A percentile compares a stretch with the other conserved stretches of the same genome.
Evolutionary conservation across 2,329 filamentous ascomycete genomes (phyloP).

Genomic region (Fusarium sp.): DNA sequence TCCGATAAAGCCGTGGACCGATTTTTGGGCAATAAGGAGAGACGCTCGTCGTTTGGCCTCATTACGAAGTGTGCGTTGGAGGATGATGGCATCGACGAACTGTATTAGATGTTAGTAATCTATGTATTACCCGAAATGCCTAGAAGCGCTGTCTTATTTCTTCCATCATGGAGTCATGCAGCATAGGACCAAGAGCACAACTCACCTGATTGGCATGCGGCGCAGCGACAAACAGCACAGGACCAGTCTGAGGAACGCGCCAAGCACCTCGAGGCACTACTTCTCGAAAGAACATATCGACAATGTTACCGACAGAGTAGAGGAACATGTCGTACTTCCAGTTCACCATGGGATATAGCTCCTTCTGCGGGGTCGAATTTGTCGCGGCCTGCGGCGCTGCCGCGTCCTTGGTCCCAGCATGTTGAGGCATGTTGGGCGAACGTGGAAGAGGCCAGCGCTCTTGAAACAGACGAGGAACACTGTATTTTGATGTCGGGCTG

Average conservation of each 20-base stretch:
- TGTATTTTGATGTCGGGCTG: constrained; percentile 6
- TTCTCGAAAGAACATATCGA: constrained; percentile 98
- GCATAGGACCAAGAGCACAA: constrained; percentile 17
- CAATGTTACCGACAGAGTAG: constrained; percentile 82
- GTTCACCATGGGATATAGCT: constrained; percentile 76
- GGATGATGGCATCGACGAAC: constrained; percentile 95
- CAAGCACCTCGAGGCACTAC: constrained; percentile 95
- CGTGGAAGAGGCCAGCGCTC: constrained; percentile 26
- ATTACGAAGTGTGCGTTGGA: constrained; percentile 89
- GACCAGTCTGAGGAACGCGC: constrained; percentile 90
- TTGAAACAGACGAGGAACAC: constrained; percentile 1
- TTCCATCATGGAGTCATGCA: not conserved
- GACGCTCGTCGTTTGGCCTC: constrained; percentile 91
- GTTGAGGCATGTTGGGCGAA: constrained; percentile 37
- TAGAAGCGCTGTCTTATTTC: not conserved
- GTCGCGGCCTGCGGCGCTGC: constrained; percentile 45
- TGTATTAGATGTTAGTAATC: constrained; percentile 54
- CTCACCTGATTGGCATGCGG: constrained; percentile 94
- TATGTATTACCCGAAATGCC: not conserved
- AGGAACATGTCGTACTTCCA: constrained; percentile 84
- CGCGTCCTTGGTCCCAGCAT: constrained; percentile 44
- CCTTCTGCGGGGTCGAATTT: constrained; percentile 56
- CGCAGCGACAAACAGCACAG: constrained; percentile 94
- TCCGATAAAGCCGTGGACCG: constrained; percentile 93
- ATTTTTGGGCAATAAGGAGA: constrained; percentile 95